Percentiles rank a stretch among this genome's conserved stretches.
Evolutionary conservation across 1,284 basidiomycete species (phyloP).

Genomic region (Tilletiaria anomala): DNA sequence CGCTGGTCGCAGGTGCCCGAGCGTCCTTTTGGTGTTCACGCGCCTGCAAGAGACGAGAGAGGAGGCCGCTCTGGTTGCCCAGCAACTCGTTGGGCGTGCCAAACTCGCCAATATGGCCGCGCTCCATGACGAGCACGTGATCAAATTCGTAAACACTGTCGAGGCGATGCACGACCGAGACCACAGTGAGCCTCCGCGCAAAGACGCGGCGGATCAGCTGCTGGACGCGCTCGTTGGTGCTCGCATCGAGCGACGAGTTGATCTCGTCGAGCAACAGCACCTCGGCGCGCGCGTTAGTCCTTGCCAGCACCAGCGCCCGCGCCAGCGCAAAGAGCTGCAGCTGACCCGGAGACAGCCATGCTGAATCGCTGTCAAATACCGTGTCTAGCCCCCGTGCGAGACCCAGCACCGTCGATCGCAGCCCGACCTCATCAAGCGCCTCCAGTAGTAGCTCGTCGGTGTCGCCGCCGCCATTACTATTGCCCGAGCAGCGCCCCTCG

Average conservation of each 20-base stretch:
- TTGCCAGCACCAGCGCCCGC: slow-evolving; percentile 46
- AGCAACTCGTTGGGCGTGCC: slow-evolving; percentile 15
- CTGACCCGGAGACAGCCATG: slow-evolving; percentile 20
- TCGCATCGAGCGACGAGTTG: slow-evolving; percentile 16
- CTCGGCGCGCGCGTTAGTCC: slow-evolving; percentile 44
- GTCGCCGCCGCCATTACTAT: slow-evolving; percentile 7
- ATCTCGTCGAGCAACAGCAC: slow-evolving; percentile 48
- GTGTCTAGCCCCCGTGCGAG: slow-evolving; percentile 16
- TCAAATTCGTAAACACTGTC: slow-evolving; percentile 63
- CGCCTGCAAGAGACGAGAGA: too few relatives aligned
- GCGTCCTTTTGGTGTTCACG: too few relatives aligned
- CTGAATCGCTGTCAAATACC: slow-evolving; percentile 2
- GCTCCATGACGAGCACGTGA: slow-evolving; percentile 59
- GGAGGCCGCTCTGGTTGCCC: slow-evolving; percentile 8
- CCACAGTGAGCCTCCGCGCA: slow-evolving; percentile 16
- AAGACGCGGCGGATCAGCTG: slow-evolving; percentile 43
- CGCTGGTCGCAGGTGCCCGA: too few relatives aligned
- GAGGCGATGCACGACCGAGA: slow-evolving; percentile 48
- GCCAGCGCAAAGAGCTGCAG: slow-evolving; percentile 42
- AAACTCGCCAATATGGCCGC: slow-evolving; percentile 54
- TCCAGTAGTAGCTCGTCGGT: slow-evolving; percentile 30
- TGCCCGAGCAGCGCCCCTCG: too few relatives aligned
- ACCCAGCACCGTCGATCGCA: slow-evolving; percentile 20
- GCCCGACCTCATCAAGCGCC: slow-evolving; percentile 20
- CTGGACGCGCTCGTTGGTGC: slow-evolving; percentile 46